Base-by-base conservation (phyloP, 768 basidiomycete genomes). In the Gautieria morchelliformis region DNA sequence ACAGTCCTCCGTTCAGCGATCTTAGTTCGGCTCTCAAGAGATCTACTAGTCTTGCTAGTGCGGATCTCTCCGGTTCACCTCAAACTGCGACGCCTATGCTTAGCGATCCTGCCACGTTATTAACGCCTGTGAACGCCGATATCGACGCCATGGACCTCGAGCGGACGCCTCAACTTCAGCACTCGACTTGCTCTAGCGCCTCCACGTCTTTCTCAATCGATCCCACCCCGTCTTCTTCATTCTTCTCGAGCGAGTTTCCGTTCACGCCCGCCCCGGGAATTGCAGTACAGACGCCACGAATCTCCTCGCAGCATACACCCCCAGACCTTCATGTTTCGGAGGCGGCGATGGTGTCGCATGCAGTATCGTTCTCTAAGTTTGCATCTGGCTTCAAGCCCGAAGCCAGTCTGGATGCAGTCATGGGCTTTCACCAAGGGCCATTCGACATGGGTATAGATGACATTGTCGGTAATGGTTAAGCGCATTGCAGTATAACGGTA, bases 41-140 rank as follows among this genome's bases (percentile, higher is more conserved):
- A 27, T 57, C 56, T 8, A 47, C 33, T 20, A 49, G 46, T 22
- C 42, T 57, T 15, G 8, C 32, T 22, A 52, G 35, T 22, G 46
- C 27, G 6, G 44, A 49, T 32, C 12, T 48, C 6, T 48, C 17
- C 5, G 8, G 46, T 12, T 19, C 45, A 11, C 32, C 45, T 14
- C 27, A 5, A 15, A 48, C 33, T 12, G 49, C 56, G 46, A 35
- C 30, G 3, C 48, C 47, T 19, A 57, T 47, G 46, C 56, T 57
- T 15, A 57, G 37, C 32, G 56, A 57, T 39, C 47, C 56, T 4
- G 14, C 56, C 9, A 57, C 46, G 17, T 19, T 57, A n/a, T 37
- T 57, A 37, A 57, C 56, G 11, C 56, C 56, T 17, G 56, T 30
- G 14, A 57, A 57, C 24, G 56, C 56, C 15, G 56, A 57, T 30